Base-by-base conservation (phyloP, 371 early-diverging fungal genomes). In the Mortierella sp. region DNA sequence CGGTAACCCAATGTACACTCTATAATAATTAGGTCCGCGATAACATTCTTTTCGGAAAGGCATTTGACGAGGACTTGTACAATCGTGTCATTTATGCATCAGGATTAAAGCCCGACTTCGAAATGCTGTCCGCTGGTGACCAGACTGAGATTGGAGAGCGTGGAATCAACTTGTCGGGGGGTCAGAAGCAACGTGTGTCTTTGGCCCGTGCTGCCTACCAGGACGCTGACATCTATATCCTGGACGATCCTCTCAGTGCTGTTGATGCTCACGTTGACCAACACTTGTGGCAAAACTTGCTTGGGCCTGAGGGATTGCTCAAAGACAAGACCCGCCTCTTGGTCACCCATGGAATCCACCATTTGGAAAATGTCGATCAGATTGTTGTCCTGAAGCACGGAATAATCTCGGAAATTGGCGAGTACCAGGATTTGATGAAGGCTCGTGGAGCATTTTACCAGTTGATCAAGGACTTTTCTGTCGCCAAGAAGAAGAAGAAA, bases 101-200 rank as follows among this genome's bases (percentile, higher is more conserved):
- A 16, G 96, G 96, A 2, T 86, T 98, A 44, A 88, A 89, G 2
- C 90, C 95, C 16, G 98, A 98, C 80, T 84, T 98, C 45, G 94
- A 94, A 34, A 95, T 94, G 57, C 87, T 98, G 8, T 89, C 89
- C 94, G 76, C 92, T 88, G 31, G 95, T 88, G 99, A 99, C 88
- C 87, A 90, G 82, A 97, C 97, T 5, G 97, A 98, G 88, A 98
- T 99, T 88, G 99, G 98, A 58, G 98, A 98, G 87, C 92, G 95
- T 73, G 98, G 98, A 44, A 96, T 97, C 88, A 97, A 95, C 78
- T 84, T 98, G 58, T 95, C 95, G 0, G 98, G 97, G 74, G 97
- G 97, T 16, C 96, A 96, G 83, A 95, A 94, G 87, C 92, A 93
- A 19, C 92, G 96, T 72, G 90, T 95, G 0, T 92, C 93, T 4